Evolutionary conservation across 2,329 filamentous ascomycete species (phyloP).

Genomic region (Colletotrichum noveboracense): DNA sequence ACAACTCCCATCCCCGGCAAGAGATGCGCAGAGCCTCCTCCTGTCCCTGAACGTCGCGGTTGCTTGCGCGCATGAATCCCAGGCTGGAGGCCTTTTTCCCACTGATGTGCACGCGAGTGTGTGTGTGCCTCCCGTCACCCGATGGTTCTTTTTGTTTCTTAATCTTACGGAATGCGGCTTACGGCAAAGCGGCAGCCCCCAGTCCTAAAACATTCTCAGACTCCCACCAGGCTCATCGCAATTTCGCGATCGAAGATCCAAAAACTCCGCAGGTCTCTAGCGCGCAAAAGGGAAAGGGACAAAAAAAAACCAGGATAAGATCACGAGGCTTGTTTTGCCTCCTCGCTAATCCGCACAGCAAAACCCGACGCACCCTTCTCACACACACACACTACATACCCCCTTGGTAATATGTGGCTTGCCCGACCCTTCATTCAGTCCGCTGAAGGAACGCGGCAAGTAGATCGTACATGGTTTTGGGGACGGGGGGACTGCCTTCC

Average conservation of each 20-base stretch:
- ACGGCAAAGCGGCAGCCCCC: neutral
- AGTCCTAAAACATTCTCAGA: conserved; percentile 7
- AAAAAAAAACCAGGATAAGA: neutral
- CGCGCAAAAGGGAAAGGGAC: neutral
- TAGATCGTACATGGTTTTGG: neutral
- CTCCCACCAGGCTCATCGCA: conserved; percentile 10
- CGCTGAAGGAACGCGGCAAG: conserved; percentile 7
- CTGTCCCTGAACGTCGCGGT: neutral
- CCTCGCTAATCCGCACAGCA: neutral
- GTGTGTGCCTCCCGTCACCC: neutral
- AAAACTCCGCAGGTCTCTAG: conserved; percentile 1
- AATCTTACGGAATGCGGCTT: neutral
- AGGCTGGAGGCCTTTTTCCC: neutral
- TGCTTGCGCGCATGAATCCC: neutral
- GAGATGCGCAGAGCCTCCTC: conserved; percentile 10
- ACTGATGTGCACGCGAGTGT: neutral
- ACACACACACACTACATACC: neutral
- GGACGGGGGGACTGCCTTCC: neutral
- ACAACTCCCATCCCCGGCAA: neutral
- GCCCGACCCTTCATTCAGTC: neutral
- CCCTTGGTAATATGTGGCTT: neutral
- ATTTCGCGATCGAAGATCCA: conserved; percentile 17
- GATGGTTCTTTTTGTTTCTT: neutral
- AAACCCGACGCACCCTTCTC: neutral
- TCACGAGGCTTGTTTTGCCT: neutral